Percentiles rank a stretch among this genome's conserved stretches.
Evolutionary conservation across 208 protist genomes (phyloP).

Genomic region (Leishmania martiniquensis): DNA sequence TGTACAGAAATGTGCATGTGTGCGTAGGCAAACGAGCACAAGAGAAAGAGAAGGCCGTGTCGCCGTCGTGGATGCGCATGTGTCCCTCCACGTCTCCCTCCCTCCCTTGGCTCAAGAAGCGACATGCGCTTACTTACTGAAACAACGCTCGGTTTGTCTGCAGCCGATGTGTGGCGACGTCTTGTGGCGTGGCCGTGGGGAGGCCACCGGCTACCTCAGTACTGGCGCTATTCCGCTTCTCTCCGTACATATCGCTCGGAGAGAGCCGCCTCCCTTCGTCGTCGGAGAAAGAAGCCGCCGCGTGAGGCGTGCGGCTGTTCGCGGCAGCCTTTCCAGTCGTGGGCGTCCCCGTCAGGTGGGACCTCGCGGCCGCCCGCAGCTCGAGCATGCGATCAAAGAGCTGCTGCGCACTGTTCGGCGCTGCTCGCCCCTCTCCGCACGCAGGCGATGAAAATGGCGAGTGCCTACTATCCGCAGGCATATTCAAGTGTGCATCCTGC

Average conservation of each 20-base stretch:
- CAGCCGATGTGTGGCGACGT: background rate
- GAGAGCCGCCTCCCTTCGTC: background rate
- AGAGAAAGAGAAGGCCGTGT: background rate
- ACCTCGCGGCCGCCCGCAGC: background rate
- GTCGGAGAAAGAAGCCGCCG: conserved; percentile 1
- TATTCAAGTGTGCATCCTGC: background rate
- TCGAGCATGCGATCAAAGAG: conserved; percentile 33
- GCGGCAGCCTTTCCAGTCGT: background rate
- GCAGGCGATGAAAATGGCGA: conserved; percentile 20
- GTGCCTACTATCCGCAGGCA: background rate
- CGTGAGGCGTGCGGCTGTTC: background rate
- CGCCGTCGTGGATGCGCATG: background rate
- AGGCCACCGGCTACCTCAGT: background rate
- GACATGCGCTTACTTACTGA: background rate
- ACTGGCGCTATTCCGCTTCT: background rate
- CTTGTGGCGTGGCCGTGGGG: background rate
- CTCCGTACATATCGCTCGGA: background rate
- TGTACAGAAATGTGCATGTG: background rate
- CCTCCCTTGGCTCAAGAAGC: too few relatives aligned
- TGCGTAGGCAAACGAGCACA: background rate
- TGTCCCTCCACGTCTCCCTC: background rate
- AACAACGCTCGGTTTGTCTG: conserved; percentile 28
- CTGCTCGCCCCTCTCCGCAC: background rate
- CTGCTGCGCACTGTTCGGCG: conserved; percentile 21
- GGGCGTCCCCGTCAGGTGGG: too few relatives aligned